Conservation (phyloP, 495 filamentous ascomycete species). For the Hypoxylon intermedium region DNA sequence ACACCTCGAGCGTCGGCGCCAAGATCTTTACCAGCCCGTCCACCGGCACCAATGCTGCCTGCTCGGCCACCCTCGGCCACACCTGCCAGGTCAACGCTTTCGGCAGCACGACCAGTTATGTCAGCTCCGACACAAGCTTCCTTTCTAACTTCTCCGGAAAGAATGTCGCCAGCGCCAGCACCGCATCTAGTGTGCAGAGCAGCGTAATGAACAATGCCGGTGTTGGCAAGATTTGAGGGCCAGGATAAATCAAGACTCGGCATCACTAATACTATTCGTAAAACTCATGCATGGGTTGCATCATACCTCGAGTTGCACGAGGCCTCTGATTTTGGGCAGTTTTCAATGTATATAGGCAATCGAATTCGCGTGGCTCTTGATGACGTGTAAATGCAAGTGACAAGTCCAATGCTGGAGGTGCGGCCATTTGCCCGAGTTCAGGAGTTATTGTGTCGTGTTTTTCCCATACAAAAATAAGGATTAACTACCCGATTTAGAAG, state of each 20-base stretch:
- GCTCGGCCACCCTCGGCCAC: constrained; percentile 53
- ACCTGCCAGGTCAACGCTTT: constrained; percentile 57
- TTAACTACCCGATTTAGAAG: too few species aligned
- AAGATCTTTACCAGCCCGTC: constrained; percentile 53
- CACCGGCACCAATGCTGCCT: constrained; percentile 47
- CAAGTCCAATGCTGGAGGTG: too few species aligned
- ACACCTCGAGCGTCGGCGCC: constrained; percentile 43
- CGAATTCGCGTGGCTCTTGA: too few species aligned
- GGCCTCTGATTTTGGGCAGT: too few species aligned
- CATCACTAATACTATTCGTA: too few species aligned
- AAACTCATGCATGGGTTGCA: too few species aligned
- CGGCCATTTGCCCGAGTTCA: too few species aligned
- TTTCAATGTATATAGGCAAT: too few species aligned
- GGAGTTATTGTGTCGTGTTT: too few species aligned
- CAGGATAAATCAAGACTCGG: constrained; percentile 1
- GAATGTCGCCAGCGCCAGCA: constrained; percentile 47
- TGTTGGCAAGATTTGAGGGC: constrained; percentile 1
- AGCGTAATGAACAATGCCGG: neutral
- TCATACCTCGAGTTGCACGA: too few species aligned
- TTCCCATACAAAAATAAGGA: too few species aligned
- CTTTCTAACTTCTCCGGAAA: constrained; percentile 59
- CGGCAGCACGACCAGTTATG: constrained; percentile 51
- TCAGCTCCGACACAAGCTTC: constrained; percentile 45
- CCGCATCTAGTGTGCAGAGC: neutral
- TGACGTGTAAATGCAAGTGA: too few species aligned